Conservation (phyloP, 345 rosid genomes). For the Sisymbrium irio region DNA sequence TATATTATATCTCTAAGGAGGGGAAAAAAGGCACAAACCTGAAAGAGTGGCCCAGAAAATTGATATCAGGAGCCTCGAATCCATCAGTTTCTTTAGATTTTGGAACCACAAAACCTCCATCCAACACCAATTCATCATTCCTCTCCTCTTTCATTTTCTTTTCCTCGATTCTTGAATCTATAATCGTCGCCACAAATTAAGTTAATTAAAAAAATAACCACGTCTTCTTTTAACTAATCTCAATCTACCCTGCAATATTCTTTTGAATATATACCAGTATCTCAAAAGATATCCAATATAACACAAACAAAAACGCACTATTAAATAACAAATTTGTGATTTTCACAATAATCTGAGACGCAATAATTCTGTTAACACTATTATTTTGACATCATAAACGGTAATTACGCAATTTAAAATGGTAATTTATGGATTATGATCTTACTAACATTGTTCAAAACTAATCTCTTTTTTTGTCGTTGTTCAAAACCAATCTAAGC, state of each 20-base stretch:
- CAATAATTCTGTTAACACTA: not conserved
- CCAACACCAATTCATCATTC: constrained; percentile 46
- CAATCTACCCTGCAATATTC: no score
- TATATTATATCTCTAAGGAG: not conserved
- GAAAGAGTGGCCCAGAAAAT: constrained; percentile 41
- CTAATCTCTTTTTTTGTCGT: no score
- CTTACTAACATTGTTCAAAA: not conserved
- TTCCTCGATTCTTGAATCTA: constrained; percentile 40
- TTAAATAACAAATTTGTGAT: not conserved
- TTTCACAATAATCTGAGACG: not conserved
- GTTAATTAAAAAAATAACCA: not conserved
- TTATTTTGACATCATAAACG: not conserved
- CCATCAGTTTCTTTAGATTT: constrained; percentile 28
- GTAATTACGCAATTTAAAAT: no score
- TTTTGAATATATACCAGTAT: no score
- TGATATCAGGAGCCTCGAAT: constrained; percentile 38
- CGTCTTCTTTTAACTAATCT: not conserved
- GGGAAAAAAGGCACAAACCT: constrained; percentile 20
- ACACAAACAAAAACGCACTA: not conserved
- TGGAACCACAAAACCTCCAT: constrained; percentile 41
- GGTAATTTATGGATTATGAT: no score
- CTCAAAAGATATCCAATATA: not conserved
- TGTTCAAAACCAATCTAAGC: not conserved
- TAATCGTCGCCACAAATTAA: not conserved
- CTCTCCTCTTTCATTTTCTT: constrained; percentile 29